phyloP scores from a whole-genome alignment of 2,329 filamentous ascomycete genomes.

The Monosporascus sp. region DNA sequence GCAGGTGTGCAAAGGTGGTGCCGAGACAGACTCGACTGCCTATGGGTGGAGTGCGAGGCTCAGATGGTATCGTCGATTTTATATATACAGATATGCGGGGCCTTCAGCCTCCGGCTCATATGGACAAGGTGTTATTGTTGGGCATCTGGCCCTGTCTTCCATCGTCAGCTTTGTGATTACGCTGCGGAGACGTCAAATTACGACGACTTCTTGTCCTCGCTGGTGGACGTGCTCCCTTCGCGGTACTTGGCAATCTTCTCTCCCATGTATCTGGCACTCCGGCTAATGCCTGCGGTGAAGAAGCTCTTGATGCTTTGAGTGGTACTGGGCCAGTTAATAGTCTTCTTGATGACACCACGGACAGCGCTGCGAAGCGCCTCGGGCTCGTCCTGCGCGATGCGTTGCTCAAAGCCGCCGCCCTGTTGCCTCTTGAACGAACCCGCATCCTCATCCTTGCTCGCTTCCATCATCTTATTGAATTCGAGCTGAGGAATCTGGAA shows the following conservation, averaged over 20 bases:
- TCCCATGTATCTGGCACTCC: constrained; percentile 68
- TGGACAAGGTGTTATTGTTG: neutral
- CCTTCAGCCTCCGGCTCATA: neutral
- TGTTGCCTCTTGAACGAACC: constrained; percentile 65
- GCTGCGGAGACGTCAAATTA: neutral
- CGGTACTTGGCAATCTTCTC: constrained; percentile 73
- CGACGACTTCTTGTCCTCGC: constrained; percentile 16
- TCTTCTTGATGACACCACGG: constrained; percentile 73
- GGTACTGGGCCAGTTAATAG: constrained; percentile 87
- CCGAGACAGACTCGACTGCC: neutral
- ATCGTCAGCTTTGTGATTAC: neutral
- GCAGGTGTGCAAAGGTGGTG: neutral
- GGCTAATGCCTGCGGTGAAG: constrained; percentile 68
- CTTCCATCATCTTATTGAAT: constrained; percentile 79
- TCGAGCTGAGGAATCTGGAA: constrained; percentile 79
- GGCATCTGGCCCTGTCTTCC: too few species aligned
- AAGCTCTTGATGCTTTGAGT: constrained; percentile 81
- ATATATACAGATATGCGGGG: neutral
- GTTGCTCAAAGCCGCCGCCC: constrained; percentile 78
- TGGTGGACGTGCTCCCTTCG: constrained; percentile 33
- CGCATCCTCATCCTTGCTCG: constrained; percentile 65
- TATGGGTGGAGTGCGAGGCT: neutral
- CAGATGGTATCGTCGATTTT: neutral
- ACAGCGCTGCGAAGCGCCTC: constrained; percentile 66
- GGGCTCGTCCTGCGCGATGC: constrained; percentile 68